Conservation (phyloP, 345 rosid genomes). For the Eucalyptus victrix region DNA sequence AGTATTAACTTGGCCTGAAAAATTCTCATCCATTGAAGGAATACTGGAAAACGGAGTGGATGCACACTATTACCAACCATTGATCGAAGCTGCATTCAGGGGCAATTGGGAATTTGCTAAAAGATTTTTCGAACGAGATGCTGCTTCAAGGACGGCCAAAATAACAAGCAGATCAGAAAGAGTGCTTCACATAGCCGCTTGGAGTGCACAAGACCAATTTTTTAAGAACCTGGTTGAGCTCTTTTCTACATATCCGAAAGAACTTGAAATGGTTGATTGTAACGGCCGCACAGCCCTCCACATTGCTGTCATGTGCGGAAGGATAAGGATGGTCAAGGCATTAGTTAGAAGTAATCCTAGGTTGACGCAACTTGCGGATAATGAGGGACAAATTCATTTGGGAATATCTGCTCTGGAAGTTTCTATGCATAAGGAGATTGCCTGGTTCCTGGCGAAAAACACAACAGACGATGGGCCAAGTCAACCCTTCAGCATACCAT, state of each 20-base stretch:
- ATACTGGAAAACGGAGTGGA: too few relatives aligned
- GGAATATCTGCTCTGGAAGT: rapidly evolving
- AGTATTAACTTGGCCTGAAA: too few relatives aligned
- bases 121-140: too few relatives aligned
- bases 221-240: background rate
- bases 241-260: rapidly evolving
- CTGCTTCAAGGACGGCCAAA: background rate
- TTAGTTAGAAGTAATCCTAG: background rate
- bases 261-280: background rate
- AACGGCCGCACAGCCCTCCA: too few relatives aligned
- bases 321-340: background rate
- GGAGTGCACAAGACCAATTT: background rate
- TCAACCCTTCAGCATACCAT: too few relatives aligned
- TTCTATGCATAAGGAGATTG: background rate
- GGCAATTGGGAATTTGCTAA: background rate
- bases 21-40: too few relatives aligned
- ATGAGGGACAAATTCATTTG: background rate
- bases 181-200: too few relatives aligned
- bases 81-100: background rate
- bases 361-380: background rate
- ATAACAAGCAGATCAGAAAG: background rate
- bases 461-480: too few relatives aligned
- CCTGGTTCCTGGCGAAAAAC: background rate
- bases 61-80: background rate
- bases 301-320: background rate